A percentile compares a stretch with the other conserved stretches of the same genome.
Evolutionary conservation across 140 eudicot species (phyloP).

Genomic region (Cichorium intybus): DNA sequence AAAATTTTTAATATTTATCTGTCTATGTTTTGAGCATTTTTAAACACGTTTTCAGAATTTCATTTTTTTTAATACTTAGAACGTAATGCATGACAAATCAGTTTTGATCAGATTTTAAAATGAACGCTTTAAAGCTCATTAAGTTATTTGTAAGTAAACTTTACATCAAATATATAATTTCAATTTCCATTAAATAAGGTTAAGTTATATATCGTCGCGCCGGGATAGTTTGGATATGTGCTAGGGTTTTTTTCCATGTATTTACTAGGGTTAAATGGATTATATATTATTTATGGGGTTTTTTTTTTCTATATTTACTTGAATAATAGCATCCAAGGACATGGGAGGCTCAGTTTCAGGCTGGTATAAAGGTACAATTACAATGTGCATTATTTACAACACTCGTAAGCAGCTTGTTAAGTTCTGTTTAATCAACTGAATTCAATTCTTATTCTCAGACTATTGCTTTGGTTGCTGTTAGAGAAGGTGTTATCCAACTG

Average conservation of each 20-base stretch:
- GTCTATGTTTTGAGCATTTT: not conserved
- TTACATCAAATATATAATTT: no score
- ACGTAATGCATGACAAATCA: not conserved
- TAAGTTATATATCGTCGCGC: no score
- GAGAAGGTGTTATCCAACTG: conserved; percentile 95
- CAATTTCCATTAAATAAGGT: not conserved
- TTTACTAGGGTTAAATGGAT: not conserved
- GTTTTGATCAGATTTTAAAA: not conserved
- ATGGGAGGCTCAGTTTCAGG: conserved; percentile 99
- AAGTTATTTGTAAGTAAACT: not conserved
- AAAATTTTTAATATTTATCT: no score
- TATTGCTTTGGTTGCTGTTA: conserved; percentile 93
- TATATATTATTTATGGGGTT: not conserved
- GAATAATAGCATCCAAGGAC: conserved; percentile 89
- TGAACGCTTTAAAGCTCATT: not conserved
- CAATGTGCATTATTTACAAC: conserved; percentile 7
- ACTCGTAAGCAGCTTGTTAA: not conserved
- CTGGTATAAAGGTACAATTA: conserved; percentile 84
- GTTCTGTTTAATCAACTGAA: not conserved
- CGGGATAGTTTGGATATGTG: not conserved
- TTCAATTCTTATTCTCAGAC: conserved; percentile 47
- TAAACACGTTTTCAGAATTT: not conserved
- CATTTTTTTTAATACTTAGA: no score
- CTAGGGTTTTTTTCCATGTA: not conserved
- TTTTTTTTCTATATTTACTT: not conserved